These are phyloP conservation scores for Pulveroboletus sp. DNA, from an alignment of 768 basidiomycete genomes.

Conservation along the genomic window DNA sequence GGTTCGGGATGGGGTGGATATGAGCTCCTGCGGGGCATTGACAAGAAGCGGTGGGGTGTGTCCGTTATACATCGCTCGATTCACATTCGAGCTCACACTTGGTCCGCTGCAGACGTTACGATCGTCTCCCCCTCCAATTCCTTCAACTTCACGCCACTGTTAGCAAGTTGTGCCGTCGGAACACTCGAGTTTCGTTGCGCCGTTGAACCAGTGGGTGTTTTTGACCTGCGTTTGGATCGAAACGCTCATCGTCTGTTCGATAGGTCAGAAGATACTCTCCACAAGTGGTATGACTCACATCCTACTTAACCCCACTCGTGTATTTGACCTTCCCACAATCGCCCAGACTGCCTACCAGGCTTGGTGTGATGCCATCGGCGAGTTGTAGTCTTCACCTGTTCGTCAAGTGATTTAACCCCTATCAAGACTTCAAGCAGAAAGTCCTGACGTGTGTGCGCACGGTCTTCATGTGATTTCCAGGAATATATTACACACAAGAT, in stretches of 20 bases:
- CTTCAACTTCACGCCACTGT: slow-evolving; percentile 42
- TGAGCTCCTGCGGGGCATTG: slow-evolving; percentile 57
- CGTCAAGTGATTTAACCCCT: slow-evolving; percentile 6
- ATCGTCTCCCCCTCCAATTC: slow-evolving; percentile 55
- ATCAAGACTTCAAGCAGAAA: slow-evolving; percentile 56
- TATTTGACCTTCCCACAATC: not conserved
- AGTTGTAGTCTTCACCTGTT: slow-evolving; percentile 7
- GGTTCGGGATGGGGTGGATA: slow-evolving; percentile 82
- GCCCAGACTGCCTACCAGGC: slow-evolving; percentile 60
- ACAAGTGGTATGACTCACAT: slow-evolving; percentile 40
- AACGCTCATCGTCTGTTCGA: slow-evolving; percentile 2
- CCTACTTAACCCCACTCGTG: not conserved
- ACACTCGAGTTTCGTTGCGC: slow-evolving; percentile 81
- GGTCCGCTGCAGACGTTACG: slow-evolving; percentile 47
- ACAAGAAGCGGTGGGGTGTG: slow-evolving; percentile 70
- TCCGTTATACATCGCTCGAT: slow-evolving; percentile 2
- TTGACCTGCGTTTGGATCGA: not conserved
- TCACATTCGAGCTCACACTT: slow-evolving; percentile 1
- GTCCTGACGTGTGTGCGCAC: slow-evolving; percentile 54
- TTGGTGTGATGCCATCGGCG: slow-evolving; percentile 72
- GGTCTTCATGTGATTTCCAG: not conserved
- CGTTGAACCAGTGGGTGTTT: slow-evolving; percentile 62
- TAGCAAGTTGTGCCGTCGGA: slow-evolving; percentile 65
- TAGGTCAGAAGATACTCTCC: slow-evolving; percentile 56
- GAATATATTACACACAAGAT: not conserved